phyloP scores from a whole-genome alignment of 139 green algal species.

The Chlamydomonas applanata region DNA sequence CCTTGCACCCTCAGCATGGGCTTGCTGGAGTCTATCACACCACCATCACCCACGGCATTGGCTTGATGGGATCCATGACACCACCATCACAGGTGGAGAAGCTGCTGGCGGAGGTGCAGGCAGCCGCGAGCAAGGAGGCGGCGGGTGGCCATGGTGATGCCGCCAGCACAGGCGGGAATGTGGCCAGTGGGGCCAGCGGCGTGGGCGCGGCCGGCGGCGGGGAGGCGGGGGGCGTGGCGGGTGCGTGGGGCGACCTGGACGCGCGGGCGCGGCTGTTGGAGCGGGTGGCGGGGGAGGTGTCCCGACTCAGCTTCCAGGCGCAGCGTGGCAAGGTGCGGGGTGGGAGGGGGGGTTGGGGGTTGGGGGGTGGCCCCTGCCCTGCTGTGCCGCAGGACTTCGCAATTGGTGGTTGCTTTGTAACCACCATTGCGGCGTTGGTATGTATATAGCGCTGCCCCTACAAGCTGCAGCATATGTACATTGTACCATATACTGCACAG shows the following conservation, averaged over 20 bases:
- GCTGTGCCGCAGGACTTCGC: constrained; percentile 57
- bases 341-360: too few relatives aligned
- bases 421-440: too few relatives aligned
- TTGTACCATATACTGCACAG: too few relatives aligned
- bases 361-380: too few relatives aligned
- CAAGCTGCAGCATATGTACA: neutral
- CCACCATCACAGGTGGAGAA: constrained; percentile 92
- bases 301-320: constrained; percentile 79
- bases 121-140: neutral
- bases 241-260: constrained; percentile 20
- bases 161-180: too few relatives aligned
- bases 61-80: too few relatives aligned
- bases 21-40: too few relatives aligned
- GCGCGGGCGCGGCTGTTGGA: constrained; percentile 70
- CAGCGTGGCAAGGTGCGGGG: constrained; percentile 60
- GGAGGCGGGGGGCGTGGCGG: constrained; percentile 16
- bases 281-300: constrained; percentile 84
- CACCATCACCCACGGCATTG: too few relatives aligned
- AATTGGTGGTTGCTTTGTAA: too few relatives aligned
- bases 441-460: too few relatives aligned
- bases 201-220: neutral
- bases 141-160: too few relatives aligned
- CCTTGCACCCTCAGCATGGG: too few relatives aligned
- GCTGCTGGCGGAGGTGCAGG: constrained; percentile 75
- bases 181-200: neutral